Conservation (phyloP, 2,329 filamentous ascomycete species). For the Xylaria hypoxylon region DNA sequence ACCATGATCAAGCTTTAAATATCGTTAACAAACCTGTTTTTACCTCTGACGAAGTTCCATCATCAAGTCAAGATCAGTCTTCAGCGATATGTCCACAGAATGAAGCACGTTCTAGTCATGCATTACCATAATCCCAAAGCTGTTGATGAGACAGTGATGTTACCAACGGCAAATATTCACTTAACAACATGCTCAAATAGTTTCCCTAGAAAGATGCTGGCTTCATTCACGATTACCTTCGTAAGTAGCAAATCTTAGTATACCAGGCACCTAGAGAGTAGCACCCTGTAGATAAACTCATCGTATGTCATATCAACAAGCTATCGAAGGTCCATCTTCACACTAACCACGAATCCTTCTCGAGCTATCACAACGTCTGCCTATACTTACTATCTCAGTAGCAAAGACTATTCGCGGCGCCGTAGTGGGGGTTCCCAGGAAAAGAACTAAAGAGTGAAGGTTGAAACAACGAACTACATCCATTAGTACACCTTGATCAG, state of each 20-base stretch:
- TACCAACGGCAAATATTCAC: background rate
- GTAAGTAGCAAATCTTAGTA: background rate
- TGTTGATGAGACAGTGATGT: background rate
- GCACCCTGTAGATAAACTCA: background rate
- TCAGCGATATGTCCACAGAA: background rate
- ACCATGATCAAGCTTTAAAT: background rate
- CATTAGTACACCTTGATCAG: too few relatives aligned
- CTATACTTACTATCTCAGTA: too few relatives aligned
- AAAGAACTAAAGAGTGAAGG: background rate
- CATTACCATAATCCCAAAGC: background rate
- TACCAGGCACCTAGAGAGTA: background rate
- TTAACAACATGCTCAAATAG: background rate
- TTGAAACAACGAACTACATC: background rate
- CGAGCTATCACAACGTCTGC: too few relatives aligned
- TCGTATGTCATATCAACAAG: background rate
- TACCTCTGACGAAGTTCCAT: too few relatives aligned
- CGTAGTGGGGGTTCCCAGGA: background rate
- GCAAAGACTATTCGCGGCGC: background rate
- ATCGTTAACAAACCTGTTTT: too few relatives aligned
- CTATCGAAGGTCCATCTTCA: too few relatives aligned
- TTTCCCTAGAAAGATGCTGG: background rate
- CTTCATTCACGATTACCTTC: background rate
- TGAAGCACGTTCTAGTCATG: background rate
- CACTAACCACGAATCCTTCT: too few relatives aligned
- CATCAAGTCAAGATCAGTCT: too few relatives aligned